Percentiles rank a stretch among this genome's conserved stretches.
Evolutionary conservation across 208 protist genomes (phyloP).

Genomic region (Leishmania braziliensis): DNA sequence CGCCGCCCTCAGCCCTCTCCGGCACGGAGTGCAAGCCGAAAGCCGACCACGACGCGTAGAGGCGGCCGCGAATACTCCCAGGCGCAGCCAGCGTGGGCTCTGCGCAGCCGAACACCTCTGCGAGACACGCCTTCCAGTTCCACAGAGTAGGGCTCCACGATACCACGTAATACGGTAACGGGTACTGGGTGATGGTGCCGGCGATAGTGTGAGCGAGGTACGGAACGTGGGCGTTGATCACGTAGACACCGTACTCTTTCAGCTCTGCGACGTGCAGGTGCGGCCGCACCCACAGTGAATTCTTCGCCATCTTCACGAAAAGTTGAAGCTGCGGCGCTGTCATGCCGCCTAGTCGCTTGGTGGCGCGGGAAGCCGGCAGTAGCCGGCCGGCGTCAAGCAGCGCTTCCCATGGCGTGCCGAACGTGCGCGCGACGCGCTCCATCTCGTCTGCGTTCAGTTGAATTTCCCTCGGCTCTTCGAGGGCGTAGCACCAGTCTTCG

Average conservation of each 20-base stretch:
- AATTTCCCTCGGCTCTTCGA: constrained; percentile 20
- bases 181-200: neutral
- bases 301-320: constrained; percentile 20
- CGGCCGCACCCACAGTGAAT: constrained; percentile 23
- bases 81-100: constrained; percentile 23
- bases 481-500: constrained; percentile 35
- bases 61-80: constrained; percentile 34
- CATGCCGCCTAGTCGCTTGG: constrained; percentile 37
- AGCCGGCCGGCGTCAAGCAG: constrained; percentile 27
- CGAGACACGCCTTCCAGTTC: constrained; percentile 27
- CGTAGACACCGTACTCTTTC: constrained; percentile 34
- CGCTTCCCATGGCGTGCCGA: constrained; percentile 25
- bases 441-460: constrained; percentile 13
- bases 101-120: constrained; percentile 16
- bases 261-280: constrained; percentile 35
- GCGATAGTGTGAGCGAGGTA: constrained; percentile 17
- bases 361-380: constrained; percentile 29
- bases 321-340: constrained; percentile 35
- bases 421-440: constrained; percentile 10
- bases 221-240: constrained; percentile 39
- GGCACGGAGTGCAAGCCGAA: constrained; percentile 31
- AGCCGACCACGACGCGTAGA: constrained; percentile 22
- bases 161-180: constrained; percentile 36
- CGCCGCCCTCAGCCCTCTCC: constrained; percentile 18
- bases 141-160: constrained; percentile 23